Evolutionary conservation across 257 asterid species (phyloP).

Genomic region (Lithospermum erythrorhizon): DNA sequence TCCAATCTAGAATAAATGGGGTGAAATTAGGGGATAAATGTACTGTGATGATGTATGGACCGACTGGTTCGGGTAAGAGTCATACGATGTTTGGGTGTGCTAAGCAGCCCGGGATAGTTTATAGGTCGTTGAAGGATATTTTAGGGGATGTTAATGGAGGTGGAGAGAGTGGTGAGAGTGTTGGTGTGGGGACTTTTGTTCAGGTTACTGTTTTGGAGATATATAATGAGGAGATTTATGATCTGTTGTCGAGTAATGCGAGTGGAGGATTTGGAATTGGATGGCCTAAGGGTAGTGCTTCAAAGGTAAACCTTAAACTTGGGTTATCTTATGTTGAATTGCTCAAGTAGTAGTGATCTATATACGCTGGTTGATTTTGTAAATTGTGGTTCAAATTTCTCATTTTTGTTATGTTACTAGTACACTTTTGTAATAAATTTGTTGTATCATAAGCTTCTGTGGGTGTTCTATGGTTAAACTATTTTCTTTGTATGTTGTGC

Average conservation of each 20-base stretch:
- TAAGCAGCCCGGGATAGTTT: conserved; percentile 78
- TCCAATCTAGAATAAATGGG: conserved; percentile 60
- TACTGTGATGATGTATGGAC: conserved; percentile 94
- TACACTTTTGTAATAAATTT: neutral
- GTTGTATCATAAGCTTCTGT: neutral
- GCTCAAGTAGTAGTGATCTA: neutral
- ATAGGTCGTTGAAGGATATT: conserved; percentile 63
- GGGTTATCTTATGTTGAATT: neutral
- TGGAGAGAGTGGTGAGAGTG: conserved; percentile 31
- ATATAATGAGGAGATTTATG: conserved; percentile 92
- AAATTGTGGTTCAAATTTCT: neutral
- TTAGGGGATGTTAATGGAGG: conserved; percentile 36
- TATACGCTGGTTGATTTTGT: neutral
- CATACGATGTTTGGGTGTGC: conserved; percentile 87
- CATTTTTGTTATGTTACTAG: neutral
- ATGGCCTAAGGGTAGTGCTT: conserved; percentile 64
- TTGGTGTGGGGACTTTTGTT: conserved; percentile 58
- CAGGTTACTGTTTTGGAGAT: conserved; percentile 89
- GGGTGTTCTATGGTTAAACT: too few species aligned
- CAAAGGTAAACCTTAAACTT: conserved; percentile 40
- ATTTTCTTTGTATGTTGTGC: too few species aligned
- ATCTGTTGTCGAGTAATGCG: conserved; percentile 39
- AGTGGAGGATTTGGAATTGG: conserved; percentile 76
- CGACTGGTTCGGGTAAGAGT: conserved; percentile 91
- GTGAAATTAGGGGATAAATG: conserved; percentile 80